A percentile compares a stretch with the other conserved stretches of the same genome.
These are phyloP conservation scores for Rubus parviflorus DNA, from an alignment of 306 rosid genomes.

Conservation along the genomic window DNA sequence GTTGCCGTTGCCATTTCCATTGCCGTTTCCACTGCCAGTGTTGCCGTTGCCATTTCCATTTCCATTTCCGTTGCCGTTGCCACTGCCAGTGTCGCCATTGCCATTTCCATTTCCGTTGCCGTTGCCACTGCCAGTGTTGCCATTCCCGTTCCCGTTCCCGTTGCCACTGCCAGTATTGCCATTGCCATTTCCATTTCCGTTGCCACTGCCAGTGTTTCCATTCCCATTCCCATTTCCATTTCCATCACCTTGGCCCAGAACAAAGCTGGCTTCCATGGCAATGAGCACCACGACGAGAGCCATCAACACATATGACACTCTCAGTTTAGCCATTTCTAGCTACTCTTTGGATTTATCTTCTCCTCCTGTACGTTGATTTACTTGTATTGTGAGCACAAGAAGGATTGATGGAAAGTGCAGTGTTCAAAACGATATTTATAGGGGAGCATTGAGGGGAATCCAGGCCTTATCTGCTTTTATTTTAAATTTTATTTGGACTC, in stretches of 20 bases:
- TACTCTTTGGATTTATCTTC: background rate
- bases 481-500: background rate
- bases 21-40: background rate
- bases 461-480: background rate
- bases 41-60: background rate
- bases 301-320: background rate
- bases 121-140: background rate
- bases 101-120: slow-evolving; percentile 8
- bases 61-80: background rate
- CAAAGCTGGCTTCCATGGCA: slow-evolving; percentile 5
- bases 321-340: slow-evolving; percentile 4
- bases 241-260: background rate
- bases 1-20: background rate
- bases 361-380: background rate
- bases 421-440: slow-evolving; percentile 2
- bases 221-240: background rate
- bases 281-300: background rate
- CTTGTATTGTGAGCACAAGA: background rate
- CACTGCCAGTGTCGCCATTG: background rate
- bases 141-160: background rate
- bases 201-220: background rate
- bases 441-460: background rate
- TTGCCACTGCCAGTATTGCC: background rate
- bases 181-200: background rate
- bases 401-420: background rate